Evolutionary conservation across 2,329 filamentous ascomycete genomes (phyloP).

Genomic region (Magnaporthiopsis rhizophila): DNA sequence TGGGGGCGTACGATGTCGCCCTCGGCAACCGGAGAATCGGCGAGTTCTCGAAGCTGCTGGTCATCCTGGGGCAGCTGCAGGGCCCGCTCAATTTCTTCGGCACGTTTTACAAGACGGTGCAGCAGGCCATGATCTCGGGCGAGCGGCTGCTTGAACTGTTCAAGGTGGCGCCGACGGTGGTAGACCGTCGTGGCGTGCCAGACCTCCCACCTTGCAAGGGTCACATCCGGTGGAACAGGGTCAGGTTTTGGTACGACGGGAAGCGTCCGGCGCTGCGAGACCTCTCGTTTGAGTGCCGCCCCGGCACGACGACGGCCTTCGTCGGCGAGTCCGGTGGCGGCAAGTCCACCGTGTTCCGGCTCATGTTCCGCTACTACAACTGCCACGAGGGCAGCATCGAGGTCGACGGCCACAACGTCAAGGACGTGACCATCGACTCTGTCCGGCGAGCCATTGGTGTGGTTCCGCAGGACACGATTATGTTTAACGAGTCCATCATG

Average conservation of each 20-base stretch:
- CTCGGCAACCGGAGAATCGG: constrained; percentile 57
- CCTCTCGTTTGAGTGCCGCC: constrained; percentile 74
- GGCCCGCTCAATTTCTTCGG: constrained; percentile 82
- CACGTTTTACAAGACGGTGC: constrained; percentile 91
- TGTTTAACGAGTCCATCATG: constrained; percentile 47
- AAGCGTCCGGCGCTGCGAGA: constrained; percentile 79
- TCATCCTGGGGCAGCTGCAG: constrained; percentile 73
- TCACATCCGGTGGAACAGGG: constrained; percentile 78
- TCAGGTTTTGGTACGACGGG: constrained; percentile 83
- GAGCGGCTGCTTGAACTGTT: constrained; percentile 93
- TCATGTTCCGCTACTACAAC: constrained; percentile 97
- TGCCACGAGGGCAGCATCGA: constrained; percentile 69
- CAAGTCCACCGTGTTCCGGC: constrained; percentile 92
- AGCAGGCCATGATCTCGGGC: constrained; percentile 94
- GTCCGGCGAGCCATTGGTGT: constrained; percentile 86
- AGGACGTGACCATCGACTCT: constrained; percentile 87
- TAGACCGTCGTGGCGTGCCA: constrained; percentile 62
- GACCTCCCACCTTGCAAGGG: constrained; percentile 64
- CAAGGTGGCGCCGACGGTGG: constrained; percentile 88
- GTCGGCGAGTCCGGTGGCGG: constrained; percentile 95
- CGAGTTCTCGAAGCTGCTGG: constrained; percentile 65
- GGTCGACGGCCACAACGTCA: constrained; percentile 77
- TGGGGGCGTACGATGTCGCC: constrained; percentile 71
- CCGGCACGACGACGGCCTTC: constrained; percentile 89
- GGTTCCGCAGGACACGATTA: constrained; percentile 88